Base-by-base conservation (phyloP, 305 asterid species). In the Plantago coronopus region DNA sequence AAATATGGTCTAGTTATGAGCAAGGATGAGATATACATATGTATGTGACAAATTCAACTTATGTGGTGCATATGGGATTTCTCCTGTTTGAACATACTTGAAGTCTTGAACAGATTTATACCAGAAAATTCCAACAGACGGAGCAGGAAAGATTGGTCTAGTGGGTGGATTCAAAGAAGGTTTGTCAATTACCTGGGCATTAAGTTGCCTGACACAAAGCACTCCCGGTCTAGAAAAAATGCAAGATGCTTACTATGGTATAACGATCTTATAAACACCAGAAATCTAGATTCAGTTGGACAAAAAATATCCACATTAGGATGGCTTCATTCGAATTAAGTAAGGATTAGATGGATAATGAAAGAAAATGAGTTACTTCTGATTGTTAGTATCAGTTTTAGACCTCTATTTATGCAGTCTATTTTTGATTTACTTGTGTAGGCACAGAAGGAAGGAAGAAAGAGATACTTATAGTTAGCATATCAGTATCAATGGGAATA, bases 161-260 rank as follows among this genome's bases (percentile, higher is more conserved):
- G 21, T 5, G 69, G 69, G 34, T 64, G 69, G 16, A 5, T 27
- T 25, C n/a, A n/a, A n/a, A 50, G 69, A 12, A 56, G 46, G 40
- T 64, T 64, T 27, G n/a, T 54, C n/a, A 64, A 55, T 45, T 64
- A 55, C 12, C 27, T 57, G 4, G 45, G 57, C 3, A 27, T 64
- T 57, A 64, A 64, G 20, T 47, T 64, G 45, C 69, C 69, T 0
- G 68, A 63, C 13, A 43, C 61, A 4, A 22, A 20, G 42, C 46
- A 42, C 17, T 40, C 68, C 5, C 51, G 51, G 60, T 23, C 8
- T 43, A 63, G 62, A 29, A 48, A 27, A 40, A 64, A 46, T 27
- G 69, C n/a, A n/a, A n/a, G 69, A 19, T 64, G 69, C 44, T 45
- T 64, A 40, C 34, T 64, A 17, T 42, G 69, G 69, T 43, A 37